phyloP scores from a whole-genome alignment of 495 filamentous ascomycete genomes.

The Antarctomyces pellizariae region DNA sequence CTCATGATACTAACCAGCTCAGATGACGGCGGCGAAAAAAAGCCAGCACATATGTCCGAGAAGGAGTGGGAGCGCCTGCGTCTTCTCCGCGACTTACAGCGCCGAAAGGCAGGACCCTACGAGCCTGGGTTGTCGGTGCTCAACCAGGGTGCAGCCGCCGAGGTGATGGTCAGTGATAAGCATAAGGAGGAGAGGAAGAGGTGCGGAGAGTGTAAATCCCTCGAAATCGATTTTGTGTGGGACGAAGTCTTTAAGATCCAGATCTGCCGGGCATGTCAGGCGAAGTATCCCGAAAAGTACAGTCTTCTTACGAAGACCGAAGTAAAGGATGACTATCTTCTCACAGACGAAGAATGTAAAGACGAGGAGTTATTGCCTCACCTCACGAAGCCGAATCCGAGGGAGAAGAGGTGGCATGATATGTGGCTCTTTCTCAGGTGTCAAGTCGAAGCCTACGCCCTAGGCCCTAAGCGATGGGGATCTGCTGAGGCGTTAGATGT shows the following conservation, averaged over 20 bases:
- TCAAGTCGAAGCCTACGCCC: slow-evolving; percentile 83
- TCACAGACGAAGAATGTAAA: slow-evolving; percentile 78
- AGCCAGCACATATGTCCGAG: slow-evolving; percentile 69
- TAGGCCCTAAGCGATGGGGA: slow-evolving; percentile 67
- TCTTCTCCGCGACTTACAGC: slow-evolving; percentile 37
- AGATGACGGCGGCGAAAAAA: slow-evolving; percentile 28
- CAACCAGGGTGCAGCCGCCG: no score
- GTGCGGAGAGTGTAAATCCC: slow-evolving; percentile 58
- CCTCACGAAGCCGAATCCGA: slow-evolving; percentile 74
- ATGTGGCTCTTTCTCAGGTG: slow-evolving; percentile 94
- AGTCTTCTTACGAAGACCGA: slow-evolving; percentile 91
- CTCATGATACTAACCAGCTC: no score
- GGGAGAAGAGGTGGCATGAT: slow-evolving; percentile 87
- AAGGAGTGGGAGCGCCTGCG: slow-evolving; percentile 82
- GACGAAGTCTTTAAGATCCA: slow-evolving; percentile 49
- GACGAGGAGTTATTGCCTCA: slow-evolving; percentile 74
- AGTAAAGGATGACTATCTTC: slow-evolving; percentile 76
- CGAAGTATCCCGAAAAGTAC: slow-evolving; percentile 76
- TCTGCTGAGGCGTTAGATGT: slow-evolving; percentile 62
- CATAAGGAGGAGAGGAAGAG: slow-evolving; percentile 37
- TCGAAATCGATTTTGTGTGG: slow-evolving; percentile 93
- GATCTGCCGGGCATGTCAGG: slow-evolving; percentile 62
- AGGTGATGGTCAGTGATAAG: no score
- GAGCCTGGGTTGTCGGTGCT: slow-evolving; percentile 65
- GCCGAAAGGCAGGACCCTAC: slow-evolving; percentile 57